Conservation (phyloP, 1,139 yeast species). For the Barnettozyma hawaiiensis region DNA sequence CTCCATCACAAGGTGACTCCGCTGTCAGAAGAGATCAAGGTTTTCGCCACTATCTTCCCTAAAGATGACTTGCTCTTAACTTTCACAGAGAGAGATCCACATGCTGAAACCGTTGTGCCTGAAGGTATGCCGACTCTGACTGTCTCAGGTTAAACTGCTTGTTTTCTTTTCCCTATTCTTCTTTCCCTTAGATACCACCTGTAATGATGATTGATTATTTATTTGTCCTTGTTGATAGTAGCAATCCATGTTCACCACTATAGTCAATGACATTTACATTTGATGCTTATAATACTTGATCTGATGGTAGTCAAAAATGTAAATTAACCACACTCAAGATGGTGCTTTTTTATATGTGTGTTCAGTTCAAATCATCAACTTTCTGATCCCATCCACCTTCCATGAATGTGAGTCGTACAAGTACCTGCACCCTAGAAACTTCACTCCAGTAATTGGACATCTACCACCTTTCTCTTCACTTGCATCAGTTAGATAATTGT, state of each 20-base stretch:
- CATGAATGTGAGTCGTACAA: slow-evolving; percentile 53
- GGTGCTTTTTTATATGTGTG: too few relatives aligned
- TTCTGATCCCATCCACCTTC: slow-evolving; percentile 71
- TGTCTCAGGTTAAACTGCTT: slow-evolving; percentile 5
- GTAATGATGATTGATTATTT: too few relatives aligned
- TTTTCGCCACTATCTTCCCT: slow-evolving; percentile 97
- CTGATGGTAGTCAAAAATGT: background rate
- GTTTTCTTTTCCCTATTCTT: background rate
- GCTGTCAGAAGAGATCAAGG: slow-evolving; percentile 84
- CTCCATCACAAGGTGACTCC: slow-evolving; percentile 78
- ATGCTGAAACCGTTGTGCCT: slow-evolving; percentile 14
- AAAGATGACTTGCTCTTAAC: slow-evolving; percentile 84
- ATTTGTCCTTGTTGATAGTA: background rate
- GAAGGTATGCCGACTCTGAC: slow-evolving; percentile 8
- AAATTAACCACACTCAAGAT: too few relatives aligned
- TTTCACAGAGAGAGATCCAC: slow-evolving; percentile 58
- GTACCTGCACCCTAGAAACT: slow-evolving; percentile 67
- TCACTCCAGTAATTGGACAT: slow-evolving; percentile 81
- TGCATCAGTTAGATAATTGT: slow-evolving; percentile 48
- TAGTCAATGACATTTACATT: background rate
- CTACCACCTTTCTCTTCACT: slow-evolving; percentile 53
- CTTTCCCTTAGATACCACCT: too few relatives aligned
- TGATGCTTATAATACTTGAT: background rate
- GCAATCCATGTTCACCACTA: background rate
- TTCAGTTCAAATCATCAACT: slow-evolving; percentile 52